phyloP scores from a whole-genome alignment of 805 yeast genomes.

The Saturnispora serradocipensis region DNA sequence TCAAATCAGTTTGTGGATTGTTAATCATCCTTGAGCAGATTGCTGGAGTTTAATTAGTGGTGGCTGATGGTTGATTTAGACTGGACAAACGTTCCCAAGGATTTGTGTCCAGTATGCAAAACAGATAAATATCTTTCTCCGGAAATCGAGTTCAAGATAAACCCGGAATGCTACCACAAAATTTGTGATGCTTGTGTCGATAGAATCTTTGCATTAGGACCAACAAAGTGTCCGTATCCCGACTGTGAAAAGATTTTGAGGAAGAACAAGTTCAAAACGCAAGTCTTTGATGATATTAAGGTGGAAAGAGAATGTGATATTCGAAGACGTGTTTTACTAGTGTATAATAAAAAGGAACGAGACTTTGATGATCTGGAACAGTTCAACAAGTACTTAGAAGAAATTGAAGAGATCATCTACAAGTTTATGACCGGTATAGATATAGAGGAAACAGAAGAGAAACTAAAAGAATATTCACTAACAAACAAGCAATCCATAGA shows the following conservation, averaged over 20 bases:
- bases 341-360: conserved; percentile 71
- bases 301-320: conserved; percentile 93
- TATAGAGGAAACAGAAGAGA: conserved; percentile 57
- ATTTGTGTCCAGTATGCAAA: conserved; percentile 91
- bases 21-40: not conserved
- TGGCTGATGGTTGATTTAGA: conserved; percentile 26
- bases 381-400: conserved; percentile 74
- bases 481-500: conserved; percentile 67
- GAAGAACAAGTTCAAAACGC: conserved; percentile 84
- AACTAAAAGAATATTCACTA: conserved; percentile 57
- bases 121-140: conserved; percentile 92
- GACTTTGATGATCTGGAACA: conserved; percentile 56
- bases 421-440: conserved; percentile 66
- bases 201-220: conserved; percentile 87
- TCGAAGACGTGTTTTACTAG: conserved; percentile 62
- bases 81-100: conserved; percentile 29
- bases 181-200: conserved; percentile 97
- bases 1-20: not conserved
- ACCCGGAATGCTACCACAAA: conserved; percentile 96
- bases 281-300: conserved; percentile 79
- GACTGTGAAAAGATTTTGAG: conserved; percentile 81
- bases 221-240: conserved; percentile 94
- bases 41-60: not conserved
- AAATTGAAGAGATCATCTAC: conserved; percentile 71
- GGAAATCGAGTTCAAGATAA: conserved; percentile 81